Base-by-base conservation (phyloP, 1,284 basidiomycete genomes). In the Ceratobasidium sp. region DNA sequence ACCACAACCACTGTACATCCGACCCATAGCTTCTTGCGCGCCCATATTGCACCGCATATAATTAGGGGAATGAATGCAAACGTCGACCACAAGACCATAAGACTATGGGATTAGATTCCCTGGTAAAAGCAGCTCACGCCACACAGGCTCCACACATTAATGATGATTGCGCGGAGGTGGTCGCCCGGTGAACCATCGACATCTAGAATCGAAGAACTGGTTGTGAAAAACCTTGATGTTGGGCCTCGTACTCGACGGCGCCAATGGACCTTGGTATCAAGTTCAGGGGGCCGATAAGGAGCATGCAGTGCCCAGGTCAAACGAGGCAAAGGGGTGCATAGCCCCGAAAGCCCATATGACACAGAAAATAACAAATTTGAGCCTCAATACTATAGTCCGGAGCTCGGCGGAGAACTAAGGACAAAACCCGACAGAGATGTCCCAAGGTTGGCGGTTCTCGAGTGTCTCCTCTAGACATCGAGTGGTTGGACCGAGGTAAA, bases 301-400 rank as follows among this genome's bases (percentile, higher is more conserved):
- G 29, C 56, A 14, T 59, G 56, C n/a, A 59, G 31, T 16, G 56
- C n/a, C 56, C 56, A 59, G n/a, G 56, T 39, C 37, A 39, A 22
- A 34, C 56, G 53, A 8, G 43, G 43, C 43, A 46, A 46, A 46
- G 43, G 43, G n/a, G n/a, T n/a, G n/a, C n/a, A n/a, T n/a, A n/a
- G n/a, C n/a, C 43, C 19, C 43, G n/a, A n/a, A n/a, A n/a, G n/a
- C n/a, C n/a, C n/a, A n/a, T n/a, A n/a, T n/a, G n/a, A n/a, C n/a
- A n/a, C n/a, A n/a, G n/a, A n/a, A n/a, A n/a, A n/a, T n/a, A n/a
- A n/a, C 53, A 56, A 27, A 27, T 56, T 34, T 56, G 53, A 24
- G 53, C 22, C 53, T 56, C 53, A 13, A 56, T 56, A 11, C 5
- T 29, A 34, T 56, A 56, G 29, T 56, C 29, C 6, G 22, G 53